A percentile compares a stretch with the other conserved stretches of the same genome.
phyloP scores from a whole-genome alignment of 768 basidiomycete genomes.

The Trametes sanguinea region DNA sequence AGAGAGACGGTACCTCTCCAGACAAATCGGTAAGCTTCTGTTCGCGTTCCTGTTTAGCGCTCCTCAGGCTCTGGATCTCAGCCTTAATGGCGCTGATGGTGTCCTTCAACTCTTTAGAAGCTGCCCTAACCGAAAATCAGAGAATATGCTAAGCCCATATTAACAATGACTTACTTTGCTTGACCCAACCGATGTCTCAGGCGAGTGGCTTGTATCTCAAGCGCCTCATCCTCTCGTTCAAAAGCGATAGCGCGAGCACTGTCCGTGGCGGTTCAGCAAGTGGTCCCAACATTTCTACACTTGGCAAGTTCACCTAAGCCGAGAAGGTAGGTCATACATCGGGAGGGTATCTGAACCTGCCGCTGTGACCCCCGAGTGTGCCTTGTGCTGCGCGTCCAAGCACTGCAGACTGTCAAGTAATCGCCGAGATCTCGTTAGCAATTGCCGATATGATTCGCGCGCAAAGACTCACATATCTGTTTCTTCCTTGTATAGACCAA shows the following conservation, averaged over 20 bases:
- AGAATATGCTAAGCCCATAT: too few relatives aligned
- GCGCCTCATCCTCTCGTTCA: conserved; percentile 31
- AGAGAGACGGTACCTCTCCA: background rate
- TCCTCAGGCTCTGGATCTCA: background rate
- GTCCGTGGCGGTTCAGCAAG: background rate
- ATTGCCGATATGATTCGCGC: too few relatives aligned
- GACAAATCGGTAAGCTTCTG: conserved; percentile 1
- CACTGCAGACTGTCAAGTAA: too few relatives aligned
- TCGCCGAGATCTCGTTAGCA: too few relatives aligned
- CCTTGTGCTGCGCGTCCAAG: too few relatives aligned
- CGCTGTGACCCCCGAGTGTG: too few relatives aligned
- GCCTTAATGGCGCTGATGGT: conserved; percentile 23
- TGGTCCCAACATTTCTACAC: too few relatives aligned
- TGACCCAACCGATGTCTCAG: conserved; percentile 34
- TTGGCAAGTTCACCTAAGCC: background rate
- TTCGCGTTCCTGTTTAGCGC: background rate
- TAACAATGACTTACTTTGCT: conserved; percentile 32
- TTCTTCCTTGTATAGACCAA: too few relatives aligned
- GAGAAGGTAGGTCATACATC: too few relatives aligned
- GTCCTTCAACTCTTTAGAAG: conserved; percentile 29
- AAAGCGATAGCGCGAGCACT: conserved; percentile 32
- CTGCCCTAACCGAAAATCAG: conserved; percentile 24
- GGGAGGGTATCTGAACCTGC: too few relatives aligned
- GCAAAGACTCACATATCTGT: too few relatives aligned
- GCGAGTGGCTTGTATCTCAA: conserved; percentile 32